Base-by-base conservation (phyloP, 257 asterid species). In the Verbascum thapsus region DNA sequence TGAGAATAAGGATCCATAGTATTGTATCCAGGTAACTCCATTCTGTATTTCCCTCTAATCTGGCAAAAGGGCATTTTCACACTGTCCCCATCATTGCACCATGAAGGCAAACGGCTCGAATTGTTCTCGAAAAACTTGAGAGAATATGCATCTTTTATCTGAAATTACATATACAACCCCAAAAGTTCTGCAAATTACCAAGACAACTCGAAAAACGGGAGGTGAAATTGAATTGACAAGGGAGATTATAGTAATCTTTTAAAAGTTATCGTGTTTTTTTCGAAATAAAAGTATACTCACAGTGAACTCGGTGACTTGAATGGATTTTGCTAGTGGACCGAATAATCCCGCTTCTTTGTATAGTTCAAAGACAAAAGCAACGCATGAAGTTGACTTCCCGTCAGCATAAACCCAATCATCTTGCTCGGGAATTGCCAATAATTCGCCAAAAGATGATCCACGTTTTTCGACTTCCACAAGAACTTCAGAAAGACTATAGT, bases 251-350 rank as follows among this genome's bases (percentile, higher is more conserved):
- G n/a, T n/a, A n/a, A n/a, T n/a, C n/a, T n/a, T n/a, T n/a, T n/a
- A n/a, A n/a, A n/a, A n/a, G n/a, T n/a, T n/a, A n/a, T n/a, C n/a
- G n/a, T n/a, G n/a, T n/a, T n/a, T n/a, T n/a, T n/a, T n/a, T n/a
- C n/a, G n/a, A n/a, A n/a, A n/a, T n/a, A n/a, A n/a, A n/a, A n/a
- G 32, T 5, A 26, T 32, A 82, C 96, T 81, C 49, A 91, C 98
- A 51, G 98, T 91, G 71, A 91, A 91, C 82, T 91, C 98, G 2
- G 98, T 86, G 62, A 83, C 98, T 82, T 86, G 85, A 69, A 91
- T 78, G 43, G 95, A 78, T 68, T 65, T 74, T 40, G 90, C 80
- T 57, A 91, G 85, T 45, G 72, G 38, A 55, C 90, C 98, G 53
- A 91, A 85, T 71, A 91, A 63, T 57, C 98, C 98, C n/a, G 89